Percentiles rank a stretch among this genome's conserved stretches.
These are phyloP conservation scores for Metschnikowia proteae DNA, from an alignment of 805 yeast genomes.

Conservation along the genomic window DNA sequence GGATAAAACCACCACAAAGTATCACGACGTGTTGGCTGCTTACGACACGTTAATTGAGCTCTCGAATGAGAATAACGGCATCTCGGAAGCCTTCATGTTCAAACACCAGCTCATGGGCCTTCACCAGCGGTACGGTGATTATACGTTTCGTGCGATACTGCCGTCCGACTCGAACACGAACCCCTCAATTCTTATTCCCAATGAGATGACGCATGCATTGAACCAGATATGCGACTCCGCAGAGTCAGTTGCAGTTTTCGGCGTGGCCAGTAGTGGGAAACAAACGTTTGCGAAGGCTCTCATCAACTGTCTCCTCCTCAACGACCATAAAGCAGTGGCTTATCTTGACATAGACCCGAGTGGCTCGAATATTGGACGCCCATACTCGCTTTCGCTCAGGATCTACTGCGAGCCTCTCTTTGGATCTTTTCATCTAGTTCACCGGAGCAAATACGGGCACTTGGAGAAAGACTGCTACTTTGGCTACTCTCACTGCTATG, in stretches of 20 bases:
- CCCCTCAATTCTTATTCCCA: constrained; percentile 7
- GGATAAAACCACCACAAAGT: constrained; percentile 16
- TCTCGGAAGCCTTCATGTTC: constrained; percentile 41
- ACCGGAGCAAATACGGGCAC: constrained; percentile 8
- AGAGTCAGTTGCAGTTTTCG: constrained; percentile 43
- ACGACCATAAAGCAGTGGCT: constrained; percentile 31
- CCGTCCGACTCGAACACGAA: neutral
- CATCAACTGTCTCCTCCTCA: constrained; percentile 43
- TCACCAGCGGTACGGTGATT: constrained; percentile 8
- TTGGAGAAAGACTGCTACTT: constrained; percentile 34
- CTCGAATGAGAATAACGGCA: constrained; percentile 37
- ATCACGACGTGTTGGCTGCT: constrained; percentile 24
- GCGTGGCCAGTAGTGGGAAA: constrained; percentile 78
- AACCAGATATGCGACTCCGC: constrained; percentile 13
- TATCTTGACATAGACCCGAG: constrained; percentile 85
- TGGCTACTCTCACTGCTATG: constrained; percentile 69
- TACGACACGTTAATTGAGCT: constrained; percentile 44
- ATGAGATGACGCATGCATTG: constrained; percentile 4
- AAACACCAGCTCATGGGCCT: constrained; percentile 45
- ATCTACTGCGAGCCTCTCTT: constrained; percentile 25
- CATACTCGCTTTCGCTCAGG: constrained; percentile 64
- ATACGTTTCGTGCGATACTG: constrained; percentile 13
- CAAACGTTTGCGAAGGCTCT: constrained; percentile 62
- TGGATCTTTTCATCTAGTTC: constrained; percentile 26
- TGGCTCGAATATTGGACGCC: constrained; percentile 73